These are phyloP conservation scores for Nematocida sp. DNA, from an alignment of 371 early-diverging fungal species.

Conservation along the genomic window DNA sequence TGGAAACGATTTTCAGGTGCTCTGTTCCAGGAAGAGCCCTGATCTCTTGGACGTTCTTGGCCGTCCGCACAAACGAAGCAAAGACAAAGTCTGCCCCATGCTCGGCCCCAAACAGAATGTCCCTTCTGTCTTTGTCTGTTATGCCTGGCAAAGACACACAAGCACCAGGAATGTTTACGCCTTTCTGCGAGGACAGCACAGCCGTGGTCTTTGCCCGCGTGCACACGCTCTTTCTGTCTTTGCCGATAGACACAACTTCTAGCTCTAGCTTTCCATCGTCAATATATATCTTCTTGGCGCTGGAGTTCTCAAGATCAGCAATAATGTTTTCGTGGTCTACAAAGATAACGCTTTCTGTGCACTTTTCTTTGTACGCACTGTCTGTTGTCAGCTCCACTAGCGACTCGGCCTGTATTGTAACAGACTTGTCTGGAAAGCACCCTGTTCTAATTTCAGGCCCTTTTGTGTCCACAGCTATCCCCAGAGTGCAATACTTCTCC, in stretches of 20 bases:
- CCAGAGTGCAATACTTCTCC: slow-evolving; percentile 70
- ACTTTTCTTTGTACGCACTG: slow-evolving; percentile 64
- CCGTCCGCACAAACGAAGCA: slow-evolving; percentile 85
- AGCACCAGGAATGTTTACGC: slow-evolving; percentile 78
- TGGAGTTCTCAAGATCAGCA: slow-evolving; percentile 72
- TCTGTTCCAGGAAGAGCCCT: slow-evolving; percentile 69
- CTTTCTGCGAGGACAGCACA: slow-evolving; percentile 72
- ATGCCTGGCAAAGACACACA: slow-evolving; percentile 79
- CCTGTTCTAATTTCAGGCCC: slow-evolving; percentile 67
- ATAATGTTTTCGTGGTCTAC: slow-evolving; percentile 68
- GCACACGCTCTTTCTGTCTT: slow-evolving; percentile 65
- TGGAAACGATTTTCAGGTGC: slow-evolving; percentile 66
- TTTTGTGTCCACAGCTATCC: slow-evolving; percentile 64
- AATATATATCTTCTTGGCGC: slow-evolving; percentile 76
- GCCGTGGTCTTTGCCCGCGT: slow-evolving; percentile 70
- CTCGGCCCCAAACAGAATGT: slow-evolving; percentile 80
- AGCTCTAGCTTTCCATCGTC: slow-evolving; percentile 67
- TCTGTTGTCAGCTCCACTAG: slow-evolving; percentile 52
- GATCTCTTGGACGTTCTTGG: slow-evolving; percentile 75
- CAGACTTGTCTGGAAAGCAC: neutral
- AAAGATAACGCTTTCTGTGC: slow-evolving; percentile 30
- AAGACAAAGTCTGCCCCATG: slow-evolving; percentile 86
- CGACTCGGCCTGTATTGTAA: slow-evolving; percentile 61
- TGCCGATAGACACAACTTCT: slow-evolving; percentile 63
- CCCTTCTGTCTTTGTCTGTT: slow-evolving; percentile 80